phyloP scores from a whole-genome alignment of 1,139 yeast species.

The Zygoascus hellenicus region DNA sequence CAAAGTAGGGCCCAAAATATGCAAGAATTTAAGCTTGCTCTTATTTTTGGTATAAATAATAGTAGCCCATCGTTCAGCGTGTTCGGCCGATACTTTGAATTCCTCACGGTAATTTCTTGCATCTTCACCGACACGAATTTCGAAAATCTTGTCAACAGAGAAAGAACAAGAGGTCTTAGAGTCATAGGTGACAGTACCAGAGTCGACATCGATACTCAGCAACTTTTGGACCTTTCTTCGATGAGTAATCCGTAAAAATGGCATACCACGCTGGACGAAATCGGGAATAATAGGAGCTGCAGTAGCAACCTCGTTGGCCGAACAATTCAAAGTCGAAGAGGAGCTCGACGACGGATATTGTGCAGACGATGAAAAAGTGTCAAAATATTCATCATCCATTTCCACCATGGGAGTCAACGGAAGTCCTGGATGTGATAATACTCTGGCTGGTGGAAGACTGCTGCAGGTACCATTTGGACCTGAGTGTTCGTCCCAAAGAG shows the following conservation, averaged over 20 bases:
- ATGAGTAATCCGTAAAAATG: conserved; percentile 59
- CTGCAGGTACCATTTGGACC: not conserved
- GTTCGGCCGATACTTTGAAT: conserved; percentile 62
- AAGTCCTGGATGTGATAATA: not conserved
- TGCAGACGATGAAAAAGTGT: not conserved
- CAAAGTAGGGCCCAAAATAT: conserved; percentile 64
- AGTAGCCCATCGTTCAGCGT: conserved; percentile 69
- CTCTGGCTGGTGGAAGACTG: not conserved
- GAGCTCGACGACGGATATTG: not conserved
- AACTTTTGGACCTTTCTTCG: conserved; percentile 56
- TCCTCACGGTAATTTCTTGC: conserved; percentile 84
- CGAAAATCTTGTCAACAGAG: conserved; percentile 66
- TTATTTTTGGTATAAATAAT: conserved; percentile 53
- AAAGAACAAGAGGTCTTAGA: conserved; percentile 44
- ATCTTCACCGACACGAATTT: conserved; percentile 58
- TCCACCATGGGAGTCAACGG: conserved; percentile 4
- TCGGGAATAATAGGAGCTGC: conserved; percentile 28
- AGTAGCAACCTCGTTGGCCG: not conserved
- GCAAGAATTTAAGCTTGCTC: conserved; percentile 56
- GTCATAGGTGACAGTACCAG: conserved; percentile 50
- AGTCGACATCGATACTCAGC: conserved; percentile 41
- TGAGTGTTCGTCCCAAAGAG: conserved; percentile 3
- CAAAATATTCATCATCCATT: not conserved
- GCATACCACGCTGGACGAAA: conserved; percentile 34
- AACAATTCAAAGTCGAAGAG: not conserved